phyloP scores from a whole-genome alignment of 345 rosid species.

The Abelmoschus esculentus region DNA sequence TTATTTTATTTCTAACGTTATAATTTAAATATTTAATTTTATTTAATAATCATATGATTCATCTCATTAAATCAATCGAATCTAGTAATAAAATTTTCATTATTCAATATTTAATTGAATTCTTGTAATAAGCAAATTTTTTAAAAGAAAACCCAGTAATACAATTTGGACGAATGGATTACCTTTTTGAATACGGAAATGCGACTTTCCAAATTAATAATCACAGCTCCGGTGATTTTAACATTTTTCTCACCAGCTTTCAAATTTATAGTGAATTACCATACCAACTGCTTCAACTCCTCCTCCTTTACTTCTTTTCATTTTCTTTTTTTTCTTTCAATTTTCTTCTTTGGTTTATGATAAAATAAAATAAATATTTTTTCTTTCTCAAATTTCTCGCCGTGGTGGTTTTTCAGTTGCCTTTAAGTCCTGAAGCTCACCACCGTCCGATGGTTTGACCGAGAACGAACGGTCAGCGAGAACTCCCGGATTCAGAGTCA shows the following conservation, averaged over 20 bases:
- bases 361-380: not conserved
- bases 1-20: no score
- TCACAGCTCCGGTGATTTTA: not conserved
- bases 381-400: not conserved
- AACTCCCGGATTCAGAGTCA: slow-evolving; percentile 18
- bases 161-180: no score
- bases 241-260: not conserved
- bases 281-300: not conserved
- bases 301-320: not conserved
- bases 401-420: not conserved
- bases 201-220: slow-evolving; percentile 2
- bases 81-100: no score
- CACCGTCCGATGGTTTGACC: slow-evolving; percentile 30
- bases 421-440: slow-evolving; percentile 9
- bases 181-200: not conserved
- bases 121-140: no score
- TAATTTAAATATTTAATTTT: no score
- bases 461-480: slow-evolving; percentile 18
- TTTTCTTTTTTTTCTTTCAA: not conserved
- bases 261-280: not conserved
- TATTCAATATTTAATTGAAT: no score
- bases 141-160: no score
- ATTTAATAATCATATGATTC: no score
- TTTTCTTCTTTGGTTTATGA: not conserved
- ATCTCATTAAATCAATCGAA: no score